A percentile compares a stretch with the other conserved stretches of the same genome.
phyloP scores from a whole-genome alignment of 2,329 filamentous ascomycete species.

The Scopulariopsis brevicaulis region DNA sequence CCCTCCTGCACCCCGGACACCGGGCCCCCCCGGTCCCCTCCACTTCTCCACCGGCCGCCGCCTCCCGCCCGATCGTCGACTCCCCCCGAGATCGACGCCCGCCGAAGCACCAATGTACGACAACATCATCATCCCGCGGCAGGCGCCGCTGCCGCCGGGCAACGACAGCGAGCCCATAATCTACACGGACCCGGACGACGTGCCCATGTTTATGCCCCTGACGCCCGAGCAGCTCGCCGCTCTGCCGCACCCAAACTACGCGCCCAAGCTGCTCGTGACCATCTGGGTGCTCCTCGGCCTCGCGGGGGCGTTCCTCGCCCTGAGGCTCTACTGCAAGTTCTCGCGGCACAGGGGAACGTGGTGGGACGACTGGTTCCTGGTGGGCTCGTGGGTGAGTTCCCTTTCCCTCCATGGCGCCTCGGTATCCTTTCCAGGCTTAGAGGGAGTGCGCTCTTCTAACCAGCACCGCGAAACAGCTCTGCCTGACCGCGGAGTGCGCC shows the following conservation, averaged over 20 bases:
- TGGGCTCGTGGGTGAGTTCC: slow-evolving; percentile 14
- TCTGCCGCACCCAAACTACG: slow-evolving; percentile 6
- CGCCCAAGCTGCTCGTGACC: slow-evolving; percentile 6
- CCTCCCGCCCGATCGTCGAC: no score
- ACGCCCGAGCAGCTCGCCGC: slow-evolving; percentile 3
- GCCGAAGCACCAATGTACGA: background rate
- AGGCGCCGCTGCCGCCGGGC: background rate
- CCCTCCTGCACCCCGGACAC: no score
- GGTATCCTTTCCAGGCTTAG: no score
- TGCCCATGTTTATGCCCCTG: background rate
- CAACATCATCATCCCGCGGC: background rate
- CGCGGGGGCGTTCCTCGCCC: slow-evolving; percentile 10
- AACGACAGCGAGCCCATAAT: background rate
- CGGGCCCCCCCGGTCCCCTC: no score
- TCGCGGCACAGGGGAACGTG: slow-evolving; percentile 12
- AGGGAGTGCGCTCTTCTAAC: no score
- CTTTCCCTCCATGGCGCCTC: background rate
- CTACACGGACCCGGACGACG: background rate
- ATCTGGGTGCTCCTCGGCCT: slow-evolving; percentile 11
- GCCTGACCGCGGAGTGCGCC: slow-evolving; percentile 7
- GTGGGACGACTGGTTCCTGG: slow-evolving; percentile 16
- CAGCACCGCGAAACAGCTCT: slow-evolving; percentile 4
- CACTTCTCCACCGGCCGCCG: no score
- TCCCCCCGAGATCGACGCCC: no score
- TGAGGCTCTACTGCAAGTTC: slow-evolving; percentile 14